These are phyloP conservation scores for Pugionium dolabratum DNA, from an alignment of 345 rosid species.

Conservation along the genomic window DNA sequence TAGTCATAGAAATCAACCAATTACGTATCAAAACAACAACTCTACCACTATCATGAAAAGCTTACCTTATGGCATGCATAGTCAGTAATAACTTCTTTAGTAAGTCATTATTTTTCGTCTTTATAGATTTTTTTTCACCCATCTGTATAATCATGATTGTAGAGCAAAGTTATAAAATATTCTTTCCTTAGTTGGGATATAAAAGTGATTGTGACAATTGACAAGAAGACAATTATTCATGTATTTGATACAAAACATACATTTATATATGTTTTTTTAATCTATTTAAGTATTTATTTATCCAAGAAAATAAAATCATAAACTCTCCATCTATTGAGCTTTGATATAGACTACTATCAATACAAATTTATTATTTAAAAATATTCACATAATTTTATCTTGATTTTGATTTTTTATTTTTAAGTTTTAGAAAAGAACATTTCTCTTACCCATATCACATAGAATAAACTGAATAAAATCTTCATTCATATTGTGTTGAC, in stretches of 20 bases:
- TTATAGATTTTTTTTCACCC: constrained; percentile 21
- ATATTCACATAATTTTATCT: no score
- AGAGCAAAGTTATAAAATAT: constrained; percentile 27
- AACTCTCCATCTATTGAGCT: neutral
- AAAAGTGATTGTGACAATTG: constrained; percentile 34
- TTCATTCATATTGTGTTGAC: no score
- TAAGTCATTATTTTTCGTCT: constrained; percentile 31
- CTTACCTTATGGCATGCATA: constrained; percentile 20
- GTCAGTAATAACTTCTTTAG: constrained; percentile 33
- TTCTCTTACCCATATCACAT: no score
- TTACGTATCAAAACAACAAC: constrained; percentile 39
- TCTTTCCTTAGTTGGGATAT: constrained; percentile 36
- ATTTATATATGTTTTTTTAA: no score
- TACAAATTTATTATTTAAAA: no score
- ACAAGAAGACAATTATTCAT: constrained; percentile 19
- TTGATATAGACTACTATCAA: no score
- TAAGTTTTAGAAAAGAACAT: no score
- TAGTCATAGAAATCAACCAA: constrained; percentile 37
- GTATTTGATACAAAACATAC: constrained; percentile 12
- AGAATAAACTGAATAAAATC: no score
- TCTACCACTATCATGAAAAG: constrained; percentile 37
- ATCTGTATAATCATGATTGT: constrained; percentile 28
- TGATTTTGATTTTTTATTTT: no score
- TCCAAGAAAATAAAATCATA: neutral
- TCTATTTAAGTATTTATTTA: no score